These are phyloP conservation scores for Paecilomyces variotii DNA, from an alignment of 2,329 filamentous ascomycete species.

Conservation along the genomic window DNA sequence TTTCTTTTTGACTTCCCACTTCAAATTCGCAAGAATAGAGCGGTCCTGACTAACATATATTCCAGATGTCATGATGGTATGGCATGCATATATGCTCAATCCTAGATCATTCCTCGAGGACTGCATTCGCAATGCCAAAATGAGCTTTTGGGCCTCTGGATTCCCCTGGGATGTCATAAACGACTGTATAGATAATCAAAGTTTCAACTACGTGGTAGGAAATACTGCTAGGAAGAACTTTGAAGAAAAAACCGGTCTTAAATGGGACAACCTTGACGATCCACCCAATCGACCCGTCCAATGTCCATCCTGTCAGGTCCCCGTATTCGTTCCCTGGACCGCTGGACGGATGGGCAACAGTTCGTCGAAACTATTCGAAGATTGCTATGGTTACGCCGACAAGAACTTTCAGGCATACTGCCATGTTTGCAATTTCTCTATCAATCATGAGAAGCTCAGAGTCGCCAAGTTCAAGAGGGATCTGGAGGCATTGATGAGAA, in stretches of 20 bases:
- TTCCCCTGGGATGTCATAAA: constrained; percentile 60
- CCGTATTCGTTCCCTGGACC: constrained; percentile 52
- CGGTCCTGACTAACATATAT: constrained; percentile 4
- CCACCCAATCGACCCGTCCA: constrained; percentile 38
- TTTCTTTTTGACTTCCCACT: no score
- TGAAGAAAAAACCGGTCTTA: constrained; percentile 38
- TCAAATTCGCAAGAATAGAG: no score
- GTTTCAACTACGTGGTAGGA: constrained; percentile 49
- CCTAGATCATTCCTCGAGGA: constrained; percentile 68
- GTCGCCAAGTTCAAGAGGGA: constrained; percentile 56
- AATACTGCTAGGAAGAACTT: constrained; percentile 42
- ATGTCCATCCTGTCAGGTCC: constrained; percentile 48
- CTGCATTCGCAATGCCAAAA: constrained; percentile 51
- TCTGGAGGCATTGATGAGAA: constrained; percentile 39
- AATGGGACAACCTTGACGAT: constrained; percentile 56
- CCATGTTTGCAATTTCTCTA: constrained; percentile 38
- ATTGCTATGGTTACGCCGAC: constrained; percentile 27
- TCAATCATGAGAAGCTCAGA: constrained; percentile 54
- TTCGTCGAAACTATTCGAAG: constrained; percentile 17
- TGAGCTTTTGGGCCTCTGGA: constrained; percentile 51
- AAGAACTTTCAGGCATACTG: constrained; percentile 46
- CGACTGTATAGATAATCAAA: constrained; percentile 48
- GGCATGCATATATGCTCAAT: constrained; percentile 73
- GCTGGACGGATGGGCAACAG: constrained; percentile 19
- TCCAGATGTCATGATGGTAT: constrained; percentile 67